A percentile compares a stretch with the other conserved stretches of the same genome.
These are phyloP conservation scores for Bipolaris sorokiniana DNA, from an alignment of 2,329 filamentous ascomycete species.

Conservation along the genomic window DNA sequence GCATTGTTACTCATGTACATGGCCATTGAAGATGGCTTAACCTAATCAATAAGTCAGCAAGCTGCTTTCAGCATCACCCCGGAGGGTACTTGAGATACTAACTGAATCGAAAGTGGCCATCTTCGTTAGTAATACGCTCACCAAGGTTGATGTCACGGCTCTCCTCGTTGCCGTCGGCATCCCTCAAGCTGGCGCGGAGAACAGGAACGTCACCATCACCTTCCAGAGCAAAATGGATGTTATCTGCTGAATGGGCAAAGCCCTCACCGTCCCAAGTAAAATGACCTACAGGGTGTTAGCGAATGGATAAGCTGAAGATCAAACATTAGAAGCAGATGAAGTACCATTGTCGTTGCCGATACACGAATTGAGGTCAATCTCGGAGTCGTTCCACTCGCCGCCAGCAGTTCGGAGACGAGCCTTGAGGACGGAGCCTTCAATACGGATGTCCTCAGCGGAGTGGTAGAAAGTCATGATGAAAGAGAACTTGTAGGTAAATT, in stretches of 20 bases:
- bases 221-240: constrained; percentile 59
- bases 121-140: constrained; percentile 61
- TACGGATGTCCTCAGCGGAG: constrained; percentile 54
- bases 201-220: constrained; percentile 59
- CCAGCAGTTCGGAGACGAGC: constrained; percentile 51
- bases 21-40: background rate
- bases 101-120: constrained; percentile 50
- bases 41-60: background rate
- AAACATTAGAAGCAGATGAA: background rate
- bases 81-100: background rate
- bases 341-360: constrained; percentile 61
- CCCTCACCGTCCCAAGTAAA: constrained; percentile 57
- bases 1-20: background rate
- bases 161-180: constrained; percentile 52
- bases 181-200: constrained; percentile 58
- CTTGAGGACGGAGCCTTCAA: constrained; percentile 59
- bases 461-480: constrained; percentile 50
- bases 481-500: background rate
- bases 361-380: constrained; percentile 58
- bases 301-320: too few species aligned
- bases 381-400: constrained; percentile 54
- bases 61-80: background rate
- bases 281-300: constrained; percentile 37
- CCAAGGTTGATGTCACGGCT: constrained; percentile 61
- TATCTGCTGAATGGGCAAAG: constrained; percentile 56